A percentile compares a stretch with the other conserved stretches of the same genome.
Conservation (phyloP, 257 asterid species). For the Euphrasia confusa region DNA sequence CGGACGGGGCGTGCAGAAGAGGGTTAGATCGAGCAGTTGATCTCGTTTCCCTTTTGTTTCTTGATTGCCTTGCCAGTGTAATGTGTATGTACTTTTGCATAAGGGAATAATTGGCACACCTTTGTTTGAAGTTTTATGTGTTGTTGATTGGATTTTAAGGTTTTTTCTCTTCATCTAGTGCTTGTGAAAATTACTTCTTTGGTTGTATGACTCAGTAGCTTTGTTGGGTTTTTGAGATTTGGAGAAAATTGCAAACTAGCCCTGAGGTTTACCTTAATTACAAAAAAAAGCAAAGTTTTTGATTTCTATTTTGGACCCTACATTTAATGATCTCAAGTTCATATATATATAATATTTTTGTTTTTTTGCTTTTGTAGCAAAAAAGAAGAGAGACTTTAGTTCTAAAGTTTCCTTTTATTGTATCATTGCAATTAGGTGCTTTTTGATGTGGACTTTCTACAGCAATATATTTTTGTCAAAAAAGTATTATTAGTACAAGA, state of each 20-base stretch:
- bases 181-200: constrained; percentile 1
- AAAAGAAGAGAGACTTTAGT: neutral
- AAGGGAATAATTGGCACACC: constrained; percentile 18
- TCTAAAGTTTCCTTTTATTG: constrained; percentile 22
- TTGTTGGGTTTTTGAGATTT: neutral
- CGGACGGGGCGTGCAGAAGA: constrained; percentile 41
- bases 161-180: neutral
- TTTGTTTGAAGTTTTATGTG: constrained; percentile 23
- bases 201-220: neutral
- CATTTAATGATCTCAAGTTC: constrained; percentile 2
- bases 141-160: constrained; percentile 1
- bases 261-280: neutral
- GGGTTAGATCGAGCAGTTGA: constrained; percentile 35
- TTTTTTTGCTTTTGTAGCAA: too few species aligned
- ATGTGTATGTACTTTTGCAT: constrained; percentile 23
- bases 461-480: constrained; percentile 11
- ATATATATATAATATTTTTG: too few species aligned
- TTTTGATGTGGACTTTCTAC: constrained; percentile 28
- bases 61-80: neutral
- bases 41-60: constrained; percentile 3
- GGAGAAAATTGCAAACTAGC: neutral
- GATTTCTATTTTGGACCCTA: constrained; percentile 18
- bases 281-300: constrained; percentile 12
- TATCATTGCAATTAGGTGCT: constrained; percentile 21
- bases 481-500: neutral